These are phyloP conservation scores for thale cress (Arabidopsis thaliana) DNA, from an alignment of 345 rosid species.

Conservation along the genomic window TAIR10.1 NC_003076.8:24947501-24948000, in stretches of 20 bases:
- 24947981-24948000: neutral
- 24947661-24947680: neutral
- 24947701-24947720: neutral
- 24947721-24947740: neutral
- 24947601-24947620: neutral
- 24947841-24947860: neutral
- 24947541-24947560: neutral
- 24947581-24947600: neutral
- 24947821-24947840: neutral
- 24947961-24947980: neutral
- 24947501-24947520: constrained; percentile 19
- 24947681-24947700: neutral
- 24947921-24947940: constrained; percentile 2
- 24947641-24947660: neutral
- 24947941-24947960: neutral
- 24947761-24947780: neutral
- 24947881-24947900: neutral
- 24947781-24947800: neutral
- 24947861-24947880: neutral
- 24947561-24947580: neutral
- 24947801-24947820: neutral
- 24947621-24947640: neutral
- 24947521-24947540: constrained; percentile 9
- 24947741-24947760: neutral
- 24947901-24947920: neutral